These are phyloP conservation scores for Leishmania tropica DNA, from an alignment of 208 protist genomes.

Conservation along the genomic window DNA sequence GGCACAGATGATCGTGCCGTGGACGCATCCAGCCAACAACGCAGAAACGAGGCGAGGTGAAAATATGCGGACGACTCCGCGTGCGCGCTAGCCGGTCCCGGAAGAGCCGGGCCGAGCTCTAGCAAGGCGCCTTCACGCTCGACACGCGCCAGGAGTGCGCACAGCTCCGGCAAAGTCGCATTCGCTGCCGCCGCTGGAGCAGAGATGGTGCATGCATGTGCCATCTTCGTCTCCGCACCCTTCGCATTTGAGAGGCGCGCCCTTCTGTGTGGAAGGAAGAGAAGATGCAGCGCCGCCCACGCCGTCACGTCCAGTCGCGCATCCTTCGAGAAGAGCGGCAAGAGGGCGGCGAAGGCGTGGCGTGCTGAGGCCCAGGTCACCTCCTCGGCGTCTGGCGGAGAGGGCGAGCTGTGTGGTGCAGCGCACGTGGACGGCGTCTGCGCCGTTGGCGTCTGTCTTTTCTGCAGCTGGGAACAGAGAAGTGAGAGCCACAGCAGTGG, in stretches of 20 bases:
- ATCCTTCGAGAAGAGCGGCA: constrained; percentile 53
- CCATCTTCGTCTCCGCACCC: no score
- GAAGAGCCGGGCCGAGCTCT: constrained; percentile 14
- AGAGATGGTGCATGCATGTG: neutral
- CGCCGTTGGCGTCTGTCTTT: neutral
- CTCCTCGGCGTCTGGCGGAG: neutral
- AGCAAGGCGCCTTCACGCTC: constrained; percentile 17
- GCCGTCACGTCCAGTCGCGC: constrained; percentile 35
- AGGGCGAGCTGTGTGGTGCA: neutral
- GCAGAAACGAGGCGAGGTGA: constrained; percentile 19
- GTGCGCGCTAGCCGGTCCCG: neutral
- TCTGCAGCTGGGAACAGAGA: constrained; percentile 34
- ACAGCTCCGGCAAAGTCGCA: constrained; percentile 25
- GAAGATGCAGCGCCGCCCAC: constrained; percentile 32
- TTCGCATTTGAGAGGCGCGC: neutral
- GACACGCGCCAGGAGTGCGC: constrained; percentile 21
- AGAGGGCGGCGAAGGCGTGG: constrained; percentile 38
- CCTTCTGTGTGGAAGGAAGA: constrained; percentile 16
- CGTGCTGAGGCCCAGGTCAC: constrained; percentile 36
- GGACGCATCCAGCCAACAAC: constrained; percentile 10
- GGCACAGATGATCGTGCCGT: neutral
- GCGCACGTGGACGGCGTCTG: neutral
- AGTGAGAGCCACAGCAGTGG: constrained; percentile 72
- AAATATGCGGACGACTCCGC: neutral
- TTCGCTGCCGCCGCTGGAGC: neutral